Conservation (phyloP, 768 basidiomycete genomes). For the Tricholoma flavovirens region DNA sequence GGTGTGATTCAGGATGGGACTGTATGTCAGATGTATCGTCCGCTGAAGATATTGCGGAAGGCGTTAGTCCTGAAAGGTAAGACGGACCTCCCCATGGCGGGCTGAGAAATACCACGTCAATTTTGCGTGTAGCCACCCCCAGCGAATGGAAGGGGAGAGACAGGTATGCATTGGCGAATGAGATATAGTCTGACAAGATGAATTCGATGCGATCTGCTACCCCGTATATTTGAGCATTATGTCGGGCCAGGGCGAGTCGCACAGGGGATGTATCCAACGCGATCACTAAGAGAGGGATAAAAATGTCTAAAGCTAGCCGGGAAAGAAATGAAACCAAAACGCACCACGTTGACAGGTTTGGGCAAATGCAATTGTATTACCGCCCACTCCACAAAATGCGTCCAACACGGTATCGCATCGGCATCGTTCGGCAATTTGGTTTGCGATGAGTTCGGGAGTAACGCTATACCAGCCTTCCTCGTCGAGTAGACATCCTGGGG, state of each 20-base stretch:
- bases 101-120: slow-evolving; percentile 89
- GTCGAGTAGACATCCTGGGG: slow-evolving; percentile 78
- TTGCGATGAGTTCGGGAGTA: slow-evolving; percentile 89
- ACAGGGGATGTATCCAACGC: slow-evolving; percentile 83
- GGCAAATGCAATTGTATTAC: slow-evolving; percentile 96
- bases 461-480: slow-evolving; percentile 98
- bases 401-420: slow-evolving; percentile 81
- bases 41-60: slow-evolving; percentile 5
- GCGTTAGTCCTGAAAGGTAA: slow-evolving; percentile 43
- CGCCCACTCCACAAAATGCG: slow-evolving; percentile 96
- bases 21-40: neutral
- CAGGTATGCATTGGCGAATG: slow-evolving; percentile 60
- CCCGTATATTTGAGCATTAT: slow-evolving; percentile 92
- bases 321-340: slow-evolving; percentile 16
- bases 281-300: slow-evolving; percentile 55
- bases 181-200: slow-evolving; percentile 77
- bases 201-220: slow-evolving; percentile 96
- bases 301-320: no score
- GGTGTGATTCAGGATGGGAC: slow-evolving; percentile 27
- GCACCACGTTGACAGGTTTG: slow-evolving; percentile 90
- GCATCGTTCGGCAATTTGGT: slow-evolving; percentile 91
- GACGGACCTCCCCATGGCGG: slow-evolving; percentile 94
- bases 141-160: slow-evolving; percentile 22
- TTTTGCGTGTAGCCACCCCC: slow-evolving; percentile 37
- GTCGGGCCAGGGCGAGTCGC: slow-evolving; percentile 84